Base-by-base conservation (phyloP, 306 rosid genomes). In the Prunus fruticosa region DNA sequence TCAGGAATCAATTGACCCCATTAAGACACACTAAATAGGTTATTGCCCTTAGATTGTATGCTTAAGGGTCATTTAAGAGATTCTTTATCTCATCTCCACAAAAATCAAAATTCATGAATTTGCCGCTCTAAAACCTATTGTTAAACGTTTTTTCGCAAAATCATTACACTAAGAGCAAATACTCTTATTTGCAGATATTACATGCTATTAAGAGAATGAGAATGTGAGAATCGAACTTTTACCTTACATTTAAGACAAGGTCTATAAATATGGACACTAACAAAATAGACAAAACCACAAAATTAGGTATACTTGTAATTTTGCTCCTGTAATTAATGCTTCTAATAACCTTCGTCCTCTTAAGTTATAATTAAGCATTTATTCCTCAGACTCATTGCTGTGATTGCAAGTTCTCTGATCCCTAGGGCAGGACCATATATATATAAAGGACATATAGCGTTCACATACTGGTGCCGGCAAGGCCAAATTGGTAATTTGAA, bases 401-500 rank as follows among this genome's bases (percentile, higher is more conserved):
- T 3, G 10, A n/a, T 18, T 19, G 70, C 60, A 46, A 28, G 69
- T 60, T 46, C 25, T 65, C 68, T 60, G 57, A 64, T 51, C 64
- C 54, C 30, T 46, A 75, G 11, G 58, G 69, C 50, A 75, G 6
- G 58, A 77, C 50, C 34, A 4, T 23, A 27, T 45, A 22, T 14
- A 25, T 38, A 1, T 1, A 18, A n/a, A n/a, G 58, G 2, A 6
- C 14, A 32, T 9, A 16, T 50, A 64, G 20, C 16, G 25, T 66
- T 6, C 3, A 0, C 16, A 52, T 22, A 12, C 8, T 43, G 30
- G 8, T 8, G 2, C n/a, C 6, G 43, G 43, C 43, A 73, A 45
- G 76, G 81, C 16, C 80, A 66, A n/a, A 70, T 22, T 23, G 56
- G 86, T 81, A 61, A 83, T 78, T 85, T 73, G 28, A 3, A 45